phyloP scores from a whole-genome alignment of 257 asterid species.

The Nicotiana obtusifolia region DNA sequence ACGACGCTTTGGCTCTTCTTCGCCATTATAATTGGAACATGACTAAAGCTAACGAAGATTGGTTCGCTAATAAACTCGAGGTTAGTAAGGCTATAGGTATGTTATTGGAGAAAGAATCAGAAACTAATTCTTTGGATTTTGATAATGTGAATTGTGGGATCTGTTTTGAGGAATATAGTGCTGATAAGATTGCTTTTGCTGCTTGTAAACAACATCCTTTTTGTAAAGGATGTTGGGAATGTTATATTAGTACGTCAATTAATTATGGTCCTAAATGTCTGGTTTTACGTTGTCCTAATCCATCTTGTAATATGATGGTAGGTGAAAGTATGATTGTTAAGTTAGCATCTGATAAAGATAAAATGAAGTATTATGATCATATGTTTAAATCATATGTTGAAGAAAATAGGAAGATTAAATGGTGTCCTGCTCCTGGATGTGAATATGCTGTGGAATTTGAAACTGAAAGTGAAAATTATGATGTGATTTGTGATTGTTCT shows the following conservation, averaged over 20 bases:
- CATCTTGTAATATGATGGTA: neutral
- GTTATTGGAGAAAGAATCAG: neutral
- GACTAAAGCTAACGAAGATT: neutral
- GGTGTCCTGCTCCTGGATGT: slow-evolving; percentile 16
- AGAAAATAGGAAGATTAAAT: slow-evolving; percentile 2
- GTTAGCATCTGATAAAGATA: neutral
- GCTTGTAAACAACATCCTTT: neutral
- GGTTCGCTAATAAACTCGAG: slow-evolving; percentile 4
- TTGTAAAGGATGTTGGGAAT: neutral
- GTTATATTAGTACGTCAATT: neutral
- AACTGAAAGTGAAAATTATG: neutral
- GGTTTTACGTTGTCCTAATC: slow-evolving; percentile 3
- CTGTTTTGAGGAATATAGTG: neutral
- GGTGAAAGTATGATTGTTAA: neutral
- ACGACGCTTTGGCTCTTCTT: slow-evolving; percentile 18
- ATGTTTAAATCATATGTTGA: slow-evolving; percentile 4
- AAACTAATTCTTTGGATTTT: neutral
- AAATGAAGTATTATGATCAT: neutral
- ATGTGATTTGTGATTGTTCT: slow-evolving; percentile 14
- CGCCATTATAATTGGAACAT: slow-evolving; percentile 11
- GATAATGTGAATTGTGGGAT: neutral
- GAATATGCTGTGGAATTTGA: slow-evolving; percentile 8
- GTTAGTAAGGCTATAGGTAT: slow-evolving; percentile 7
- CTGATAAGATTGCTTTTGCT: neutral
- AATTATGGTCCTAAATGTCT: neutral